Evolutionary conservation across 2,329 filamentous ascomycete genomes (phyloP), one percentile per base, ranked within the genome.

Genomic region (Hortaea sp.): DNA sequence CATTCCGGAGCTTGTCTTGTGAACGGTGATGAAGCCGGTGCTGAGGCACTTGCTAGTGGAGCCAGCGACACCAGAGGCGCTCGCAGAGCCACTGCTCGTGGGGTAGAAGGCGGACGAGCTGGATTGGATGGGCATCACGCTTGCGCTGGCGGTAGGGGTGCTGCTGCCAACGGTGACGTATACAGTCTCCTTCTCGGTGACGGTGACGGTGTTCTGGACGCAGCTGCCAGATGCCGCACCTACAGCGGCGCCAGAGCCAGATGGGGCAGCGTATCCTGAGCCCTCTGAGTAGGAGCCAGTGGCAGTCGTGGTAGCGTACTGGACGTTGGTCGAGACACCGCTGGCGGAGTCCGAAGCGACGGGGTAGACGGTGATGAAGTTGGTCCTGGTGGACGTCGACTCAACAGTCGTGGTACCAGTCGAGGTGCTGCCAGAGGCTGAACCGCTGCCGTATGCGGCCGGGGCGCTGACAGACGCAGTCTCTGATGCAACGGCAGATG

Each of bases 311-410:
- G 41, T 41, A 41, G 49, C 48, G 42, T 49, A 47, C 30, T 48
- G 48, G 41, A 43, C 27, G 35, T 41, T 27, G 44, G 41, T 39
- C 37, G 48, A 42, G 20, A 39, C 48, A 32, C 29, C 44, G 27
- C 35, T 35, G 11, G 41, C 20, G 34, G 37, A 29, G 20, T 45
- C 41, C 29, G 51, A 49, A 28, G 44, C 44, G 38, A 52, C 56
- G 30, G 60, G 57, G 54, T 57, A 60, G 48, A 65, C 61, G 27
- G 62, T 65, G 53, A 65, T 52, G 51, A 52, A 54, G 54, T 57
- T 60, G 49, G 58, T 63, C 31, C 58, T 48, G 42, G 61, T 64
- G 7, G 61, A 63, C 48, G 62, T 65, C 12, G 53, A 55, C 41
- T 53, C 44, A 47, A 59, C 56, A 7, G 57, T 60, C 47, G 52